A percentile compares a stretch with the other conserved stretches of the same genome.
phyloP scores from a whole-genome alignment of 352 stramenopile genomes.

The Phytophthora vignae region DNA sequence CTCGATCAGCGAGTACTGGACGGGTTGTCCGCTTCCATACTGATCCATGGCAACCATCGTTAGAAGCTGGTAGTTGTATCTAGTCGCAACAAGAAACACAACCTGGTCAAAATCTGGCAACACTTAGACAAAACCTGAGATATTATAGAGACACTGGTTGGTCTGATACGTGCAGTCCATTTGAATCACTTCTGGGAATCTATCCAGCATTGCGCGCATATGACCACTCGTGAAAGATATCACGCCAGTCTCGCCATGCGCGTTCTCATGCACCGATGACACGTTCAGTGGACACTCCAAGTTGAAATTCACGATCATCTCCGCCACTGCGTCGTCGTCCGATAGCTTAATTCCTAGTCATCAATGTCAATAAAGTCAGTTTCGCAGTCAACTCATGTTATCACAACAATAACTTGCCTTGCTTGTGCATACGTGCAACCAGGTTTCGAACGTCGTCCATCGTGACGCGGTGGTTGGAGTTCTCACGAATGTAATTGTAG shows the following conservation, averaged over 20 bases:
- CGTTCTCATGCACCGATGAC: slow-evolving; percentile 8
- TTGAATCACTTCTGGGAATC: slow-evolving; percentile 11
- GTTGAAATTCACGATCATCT: slow-evolving; percentile 21
- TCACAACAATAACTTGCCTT: neutral
- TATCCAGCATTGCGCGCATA: slow-evolving; percentile 12
- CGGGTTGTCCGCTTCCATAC: neutral
- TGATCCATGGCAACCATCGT: slow-evolving; percentile 18
- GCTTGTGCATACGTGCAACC: too few relatives aligned
- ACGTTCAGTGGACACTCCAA: neutral
- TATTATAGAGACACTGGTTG: slow-evolving; percentile 9
- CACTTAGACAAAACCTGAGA: too few relatives aligned
- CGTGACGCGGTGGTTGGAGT: too few relatives aligned
- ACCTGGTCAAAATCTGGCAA: slow-evolving; percentile 4
- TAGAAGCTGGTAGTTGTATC: slow-evolving; percentile 24
- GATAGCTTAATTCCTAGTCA: neutral
- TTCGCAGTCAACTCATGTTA: neutral
- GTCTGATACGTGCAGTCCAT: neutral
- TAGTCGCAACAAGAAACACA: neutral
- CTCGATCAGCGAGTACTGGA: slow-evolving; percentile 18
- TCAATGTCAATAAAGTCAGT: neutral
- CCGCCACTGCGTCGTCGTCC: slow-evolving; percentile 6
- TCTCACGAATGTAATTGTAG: too few relatives aligned
- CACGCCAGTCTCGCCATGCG: slow-evolving; percentile 14
- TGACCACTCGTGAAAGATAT: slow-evolving; percentile 9
- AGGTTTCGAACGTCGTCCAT: too few relatives aligned